Evolutionary conservation across 1,284 basidiomycete genomes (phyloP), one percentile per base, ranked within the genome.

Genomic region (Ganoderma lucidum): DNA sequence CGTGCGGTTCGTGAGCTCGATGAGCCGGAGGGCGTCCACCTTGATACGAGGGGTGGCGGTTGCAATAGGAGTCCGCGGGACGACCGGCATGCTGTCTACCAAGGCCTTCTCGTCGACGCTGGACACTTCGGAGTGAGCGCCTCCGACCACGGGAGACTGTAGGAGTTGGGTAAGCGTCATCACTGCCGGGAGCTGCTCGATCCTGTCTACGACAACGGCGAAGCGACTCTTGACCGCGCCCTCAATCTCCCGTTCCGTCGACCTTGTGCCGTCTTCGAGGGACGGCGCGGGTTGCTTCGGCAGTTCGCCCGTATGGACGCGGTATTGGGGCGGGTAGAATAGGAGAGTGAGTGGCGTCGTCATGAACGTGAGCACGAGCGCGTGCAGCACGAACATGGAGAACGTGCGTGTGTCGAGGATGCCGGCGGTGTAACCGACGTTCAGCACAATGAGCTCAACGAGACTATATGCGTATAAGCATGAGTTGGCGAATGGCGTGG

Each of bases 331-430:
- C 6, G 95, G 94, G 80, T 96, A 96, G 80, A 95, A 89, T 64
- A 86, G 79, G 32, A 94, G 82, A 0, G 93, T 93, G 66, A 95
- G 84, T 0, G 95, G 95, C 0, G 95, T 96, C 5, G 96, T 97
- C 55, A 95, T 86, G 81, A 95, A 91, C 0, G 95, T 97, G 62
- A 96, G 85, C 63, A 96, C 84, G 61, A 97, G 81, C 2, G 96
- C 96, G 77, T 94, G 92, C 63, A 97, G 83, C 65, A 97, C 95
- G 74, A 98, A 96, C 95, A 98, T 97, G 17, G 91, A 92, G 81
- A 93, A 93, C 12, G 87, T 85, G 48, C 87, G 85, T 0, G 87
- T 83, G 79, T 94, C 89, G 64, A 98, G 87, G 72, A 98, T 93
- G 1, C 86, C 85, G 1, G 96, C 96, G 70, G 87, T 83, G 2